A percentile compares a stretch with the other conserved stretches of the same genome.
phyloP scores from a whole-genome alignment of 108 stramenopile species.

The Cylindrotheca fusiformis region DNA sequence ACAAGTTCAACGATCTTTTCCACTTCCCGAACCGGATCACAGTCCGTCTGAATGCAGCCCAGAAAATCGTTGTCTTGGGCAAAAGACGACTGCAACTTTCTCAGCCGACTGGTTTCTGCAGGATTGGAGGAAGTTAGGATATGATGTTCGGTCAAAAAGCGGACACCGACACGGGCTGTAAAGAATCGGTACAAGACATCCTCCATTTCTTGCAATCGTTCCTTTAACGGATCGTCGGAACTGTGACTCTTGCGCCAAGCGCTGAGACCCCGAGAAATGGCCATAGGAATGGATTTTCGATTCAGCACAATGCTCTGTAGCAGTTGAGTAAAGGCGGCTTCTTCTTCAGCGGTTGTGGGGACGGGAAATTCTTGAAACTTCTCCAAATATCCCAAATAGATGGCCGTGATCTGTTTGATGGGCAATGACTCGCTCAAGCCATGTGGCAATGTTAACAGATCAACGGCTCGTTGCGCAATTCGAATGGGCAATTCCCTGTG shows the following conservation, averaged over 20 bases:
- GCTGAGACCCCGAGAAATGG: conserved; percentile 65
- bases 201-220: conserved; percentile 78
- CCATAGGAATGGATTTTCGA: conserved; percentile 69
- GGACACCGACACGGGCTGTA: conserved; percentile 85
- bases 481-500: conserved; percentile 85
- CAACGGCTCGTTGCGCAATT: conserved; percentile 87
- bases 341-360: conserved; percentile 55
- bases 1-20: conserved; percentile 57
- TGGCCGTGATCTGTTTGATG: conserved; percentile 66
- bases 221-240: conserved; percentile 7
- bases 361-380: conserved; percentile 53
- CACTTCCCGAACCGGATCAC: conserved; percentile 66
- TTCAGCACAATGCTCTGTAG: conserved; percentile 57
- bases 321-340: conserved; percentile 61
- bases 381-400: conserved; percentile 72
- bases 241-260: conserved; percentile 28
- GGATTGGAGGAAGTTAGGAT: conserved; percentile 48
- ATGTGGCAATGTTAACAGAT: conserved; percentile 82
- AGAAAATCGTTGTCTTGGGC: conserved; percentile 33
- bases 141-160: conserved; percentile 91
- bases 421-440: conserved; percentile 59
- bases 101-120: conserved; percentile 30
- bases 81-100: conserved; percentile 27
- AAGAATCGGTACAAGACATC: conserved; percentile 88
- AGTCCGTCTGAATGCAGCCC: conserved; percentile 79